Evolutionary conservation across 441 rosid genomes (phyloP).

Genomic region (Lagerstroemia fauriei): DNA sequence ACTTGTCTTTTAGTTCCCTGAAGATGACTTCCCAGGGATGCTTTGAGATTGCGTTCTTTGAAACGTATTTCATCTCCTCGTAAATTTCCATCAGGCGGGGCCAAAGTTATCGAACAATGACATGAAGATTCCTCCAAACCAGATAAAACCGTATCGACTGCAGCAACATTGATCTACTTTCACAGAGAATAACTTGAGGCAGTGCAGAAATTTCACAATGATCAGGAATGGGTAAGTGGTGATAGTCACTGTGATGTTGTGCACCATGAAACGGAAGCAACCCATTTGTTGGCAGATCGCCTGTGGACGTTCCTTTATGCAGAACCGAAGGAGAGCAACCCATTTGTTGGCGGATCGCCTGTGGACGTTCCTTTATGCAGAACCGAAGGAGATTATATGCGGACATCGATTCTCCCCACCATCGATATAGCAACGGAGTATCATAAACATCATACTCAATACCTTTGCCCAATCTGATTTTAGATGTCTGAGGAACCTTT

Average conservation of each 20-base stretch:
- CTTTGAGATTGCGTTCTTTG: constrained; percentile 40
- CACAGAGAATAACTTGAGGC: background rate
- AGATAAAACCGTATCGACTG: background rate
- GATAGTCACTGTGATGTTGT: background rate
- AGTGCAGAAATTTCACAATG: background rate
- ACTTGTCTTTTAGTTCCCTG: constrained; percentile 38
- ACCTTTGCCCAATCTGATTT: background rate
- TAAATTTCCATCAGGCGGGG: constrained; percentile 39
- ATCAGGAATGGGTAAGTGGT: background rate
- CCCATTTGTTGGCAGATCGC: background rate
- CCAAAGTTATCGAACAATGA: constrained; percentile 30
- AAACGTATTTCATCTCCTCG: constrained; percentile 36
- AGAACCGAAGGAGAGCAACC: constrained; percentile 36
- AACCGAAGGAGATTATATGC: constrained; percentile 42
- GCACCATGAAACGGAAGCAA: background rate
- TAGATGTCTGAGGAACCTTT: background rate
- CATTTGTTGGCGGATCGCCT: background rate
- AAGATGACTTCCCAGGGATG: constrained; percentile 52
- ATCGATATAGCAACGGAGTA: constrained; percentile 26
- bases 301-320: constrained; percentile 23
- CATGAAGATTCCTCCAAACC: background rate
- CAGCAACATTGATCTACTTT: constrained; percentile 31
- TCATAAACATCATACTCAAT: constrained; percentile 17
- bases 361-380: constrained; percentile 28
- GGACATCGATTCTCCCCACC: constrained; percentile 49